Base-by-base conservation (phyloP, 768 basidiomycete genomes). In the Candolleomyces aberdarensis region DNA sequence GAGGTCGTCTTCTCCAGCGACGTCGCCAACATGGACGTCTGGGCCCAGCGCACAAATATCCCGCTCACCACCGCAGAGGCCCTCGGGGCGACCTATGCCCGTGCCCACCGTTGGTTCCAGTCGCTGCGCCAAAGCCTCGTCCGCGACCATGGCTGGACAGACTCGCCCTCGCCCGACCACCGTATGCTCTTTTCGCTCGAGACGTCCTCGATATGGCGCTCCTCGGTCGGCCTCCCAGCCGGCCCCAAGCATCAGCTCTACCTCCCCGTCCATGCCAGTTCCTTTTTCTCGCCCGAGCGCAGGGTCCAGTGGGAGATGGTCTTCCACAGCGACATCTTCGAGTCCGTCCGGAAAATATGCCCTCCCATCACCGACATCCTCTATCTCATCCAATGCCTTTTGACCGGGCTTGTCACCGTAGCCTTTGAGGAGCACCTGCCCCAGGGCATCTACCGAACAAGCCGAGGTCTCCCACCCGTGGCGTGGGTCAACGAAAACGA, bases 241-340 rank as follows among this genome's bases (percentile, higher is more conserved):
- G 87, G 89, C 58, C 91, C 91, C 60, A 81, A 85, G 67, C 76
- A 90, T 66, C 85, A 80, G 50, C 77, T 92, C 7, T 86, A 89
- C 68, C 81, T 93, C 40, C 91, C 91, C 8, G 79, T 86, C 60
- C 85, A 92, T 64, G 91, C 91, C 43, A 87, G 86, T 44, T 91
- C 91, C 26, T 93, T 94, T 75, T 94, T 93, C 76, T 89, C 87
- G 53, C 90, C 90, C 11, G 89, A 93, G 71, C 78, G 91, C 65
- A 85, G 89, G 62, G 83, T 92, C 50, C 91, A 92, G 70, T 94
- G 92, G 91, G 85, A 92, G 71, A 92, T 92, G 91, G 89, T 92
- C 67, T 94, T 94, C 70, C 91, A 88, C 70, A 85, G 83, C 67
- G 87, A 88, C 72, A 84, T 85, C 55, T 89, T 89, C 74, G 86